Evolutionary conservation across 179 eudicot genomes (phyloP).

Genomic region (Vitellaria paradoxa): DNA sequence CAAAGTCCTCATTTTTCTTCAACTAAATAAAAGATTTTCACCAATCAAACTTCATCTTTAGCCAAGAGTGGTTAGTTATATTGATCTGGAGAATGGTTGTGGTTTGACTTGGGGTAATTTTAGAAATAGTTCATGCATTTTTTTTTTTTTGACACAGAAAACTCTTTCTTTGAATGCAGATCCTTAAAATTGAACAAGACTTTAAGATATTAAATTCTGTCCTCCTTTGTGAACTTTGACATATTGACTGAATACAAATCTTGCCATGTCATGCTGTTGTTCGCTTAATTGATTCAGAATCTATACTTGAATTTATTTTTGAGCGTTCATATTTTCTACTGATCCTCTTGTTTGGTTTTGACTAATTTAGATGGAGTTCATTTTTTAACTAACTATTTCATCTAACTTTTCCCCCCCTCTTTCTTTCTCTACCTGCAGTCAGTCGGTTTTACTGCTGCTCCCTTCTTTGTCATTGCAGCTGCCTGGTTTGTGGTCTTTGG

Average conservation of each 20-base stretch:
- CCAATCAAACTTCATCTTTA: too few species aligned
- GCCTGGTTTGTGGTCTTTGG: constrained; percentile 82
- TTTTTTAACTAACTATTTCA: neutral
- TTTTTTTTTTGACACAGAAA: too few species aligned
- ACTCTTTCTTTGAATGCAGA: too few species aligned
- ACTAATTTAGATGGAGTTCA: neutral
- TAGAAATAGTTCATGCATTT: too few species aligned
- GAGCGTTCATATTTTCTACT: neutral
- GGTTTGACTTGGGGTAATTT: too few species aligned
- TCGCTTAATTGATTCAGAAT: neutral
- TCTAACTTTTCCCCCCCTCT: neutral
- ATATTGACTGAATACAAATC: neutral
- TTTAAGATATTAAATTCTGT: neutral
- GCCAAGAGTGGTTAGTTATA: too few species aligned
- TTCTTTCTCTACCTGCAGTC: constrained; percentile 56
- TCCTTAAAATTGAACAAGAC: too few species aligned
- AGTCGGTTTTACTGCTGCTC: constrained; percentile 74
- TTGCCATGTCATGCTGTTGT: neutral
- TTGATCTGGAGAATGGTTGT: too few species aligned
- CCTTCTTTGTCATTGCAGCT: constrained; percentile 56
- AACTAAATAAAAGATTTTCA: neutral
- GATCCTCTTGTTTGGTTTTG: neutral
- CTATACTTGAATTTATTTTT: neutral
- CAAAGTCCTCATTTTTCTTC: neutral
- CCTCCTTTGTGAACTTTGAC: neutral